phyloP scores from a whole-genome alignment of 805 yeast genomes.

The Candida caryicola region DNA sequence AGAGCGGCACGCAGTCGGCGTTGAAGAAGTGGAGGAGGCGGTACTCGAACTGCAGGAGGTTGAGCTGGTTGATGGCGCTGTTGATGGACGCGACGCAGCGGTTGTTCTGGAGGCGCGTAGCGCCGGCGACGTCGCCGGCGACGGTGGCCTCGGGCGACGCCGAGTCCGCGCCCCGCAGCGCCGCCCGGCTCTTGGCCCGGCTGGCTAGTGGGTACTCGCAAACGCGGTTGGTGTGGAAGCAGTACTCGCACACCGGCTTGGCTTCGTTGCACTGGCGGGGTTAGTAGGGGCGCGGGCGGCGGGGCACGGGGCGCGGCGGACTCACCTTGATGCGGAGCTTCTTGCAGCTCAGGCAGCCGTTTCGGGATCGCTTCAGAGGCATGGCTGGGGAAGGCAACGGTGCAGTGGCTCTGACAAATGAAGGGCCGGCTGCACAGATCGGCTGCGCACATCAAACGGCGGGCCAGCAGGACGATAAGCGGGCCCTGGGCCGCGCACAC shows the following conservation, averaged over 20 bases:
- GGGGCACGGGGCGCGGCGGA: not conserved
- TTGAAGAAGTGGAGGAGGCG: constrained; percentile 29
- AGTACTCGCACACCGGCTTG: constrained; percentile 33
- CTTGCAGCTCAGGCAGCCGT: constrained; percentile 32
- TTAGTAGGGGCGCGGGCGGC: constrained; percentile 10
- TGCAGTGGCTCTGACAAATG: no score
- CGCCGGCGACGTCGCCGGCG: not conserved
- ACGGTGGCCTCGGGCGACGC: not conserved
- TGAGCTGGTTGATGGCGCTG: constrained; percentile 18
- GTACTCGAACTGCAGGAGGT: constrained; percentile 21
- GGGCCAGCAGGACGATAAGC: no score
- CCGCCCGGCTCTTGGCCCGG: not conserved
- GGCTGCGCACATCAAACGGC: no score
- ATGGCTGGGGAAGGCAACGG: no score
- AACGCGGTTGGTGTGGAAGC: constrained; percentile 23
- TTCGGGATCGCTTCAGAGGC: constrained; percentile 14
- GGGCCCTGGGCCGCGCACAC: no score
- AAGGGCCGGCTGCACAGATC: no score
- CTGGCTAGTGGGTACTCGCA: constrained; percentile 29
- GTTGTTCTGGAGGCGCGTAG: constrained; percentile 4
- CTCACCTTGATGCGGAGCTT: constrained; percentile 31
- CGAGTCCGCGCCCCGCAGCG: no score
- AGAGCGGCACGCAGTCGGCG: constrained; percentile 23
- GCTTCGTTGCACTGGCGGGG: constrained; percentile 29
- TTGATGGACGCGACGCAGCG: constrained; percentile 9